Evolutionary conservation across 2,329 filamentous ascomycete genomes (phyloP), one percentile per base, ranked within the genome.

Genomic region (Zymoseptoria crescenta): DNA sequence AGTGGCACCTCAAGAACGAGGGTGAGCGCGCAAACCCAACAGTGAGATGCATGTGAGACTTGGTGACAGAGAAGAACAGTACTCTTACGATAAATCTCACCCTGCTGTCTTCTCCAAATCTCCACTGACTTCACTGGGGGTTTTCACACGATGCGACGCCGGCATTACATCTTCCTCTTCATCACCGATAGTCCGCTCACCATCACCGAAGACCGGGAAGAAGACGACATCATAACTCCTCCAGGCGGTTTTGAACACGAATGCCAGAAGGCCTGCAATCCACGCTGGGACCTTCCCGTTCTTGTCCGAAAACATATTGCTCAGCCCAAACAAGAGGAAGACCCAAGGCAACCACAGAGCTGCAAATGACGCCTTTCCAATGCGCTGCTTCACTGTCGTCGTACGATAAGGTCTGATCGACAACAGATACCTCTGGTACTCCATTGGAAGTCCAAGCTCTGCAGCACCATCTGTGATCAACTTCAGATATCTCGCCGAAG

Each of bases 401-500:
- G 84, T 78, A 0, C 78, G 84, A 72, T 93, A 97, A 0, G 89
- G 77, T 56, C 83, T 81, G 52, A 96, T 79, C 13, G 80, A 75
- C 7, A 81, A 76, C 3, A 99, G 80, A 72, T 92, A 96, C 1
- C 77, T 76, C 66, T 86, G 86, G 70, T 96, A 99, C 57, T 88
- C 86, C 4, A 80, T 74, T 0, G 94, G 94, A 0, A 99, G 79
- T n/a, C 80, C 78, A 70, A 94, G 88, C 72, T 97, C 91, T 1
- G 77, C 76, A 0, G 90, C 92, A 16, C 94, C 94, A 64, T 87
- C 83, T 13, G 81, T 84, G 66, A 99, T 83, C 55, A 96, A 81
- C 61, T 87, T 86, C 24, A 96, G 77, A 72, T 99, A 97, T 10
- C 94, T 86, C 50, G 84, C 79, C 1, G 90, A 96, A 0, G 94